phyloP scores from a whole-genome alignment of 2,329 filamentous ascomycete species.

The Dothistroma pini region DNA sequence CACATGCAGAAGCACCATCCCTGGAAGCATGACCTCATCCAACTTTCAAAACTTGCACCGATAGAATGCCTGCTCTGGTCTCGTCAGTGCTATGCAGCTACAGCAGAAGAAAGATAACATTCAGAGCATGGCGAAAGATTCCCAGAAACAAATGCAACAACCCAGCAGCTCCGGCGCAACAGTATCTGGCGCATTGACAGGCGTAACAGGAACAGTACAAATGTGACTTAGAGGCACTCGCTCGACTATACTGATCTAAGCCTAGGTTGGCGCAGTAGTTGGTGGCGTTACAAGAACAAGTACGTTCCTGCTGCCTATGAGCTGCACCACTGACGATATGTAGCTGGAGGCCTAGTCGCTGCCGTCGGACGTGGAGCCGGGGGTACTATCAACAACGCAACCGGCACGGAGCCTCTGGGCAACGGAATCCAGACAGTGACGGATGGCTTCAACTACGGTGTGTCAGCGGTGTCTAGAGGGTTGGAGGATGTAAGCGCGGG shows the following conservation, averaged over 20 bases:
- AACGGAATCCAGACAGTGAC: slow-evolving; percentile 40
- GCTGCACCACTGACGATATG: slow-evolving; percentile 4
- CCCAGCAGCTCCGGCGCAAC: background rate
- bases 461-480: slow-evolving; percentile 37
- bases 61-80: too few relatives aligned
- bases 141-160: background rate
- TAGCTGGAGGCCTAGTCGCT: slow-evolving; percentile 50
- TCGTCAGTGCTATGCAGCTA: too few relatives aligned
- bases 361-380: slow-evolving; percentile 43
- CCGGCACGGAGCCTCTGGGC: slow-evolving; percentile 42
- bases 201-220: slow-evolving; percentile 7
- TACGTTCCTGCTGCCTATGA: background rate
- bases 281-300: slow-evolving; percentile 9
- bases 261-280: slow-evolving; percentile 8
- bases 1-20: too few relatives aligned
- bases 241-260: background rate
- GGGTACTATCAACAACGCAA: slow-evolving; percentile 44
- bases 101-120: too few relatives aligned
- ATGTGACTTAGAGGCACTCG: background rate
- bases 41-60: too few relatives aligned
- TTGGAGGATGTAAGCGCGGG: slow-evolving; percentile 45
- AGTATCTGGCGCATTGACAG: slow-evolving; percentile 1
- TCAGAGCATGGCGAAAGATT: background rate
- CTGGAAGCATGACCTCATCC: too few relatives aligned
- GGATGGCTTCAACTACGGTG: slow-evolving; percentile 42